Evolutionary conservation across 768 basidiomycete species (phyloP).

Genomic region (Amanita phalloides): DNA sequence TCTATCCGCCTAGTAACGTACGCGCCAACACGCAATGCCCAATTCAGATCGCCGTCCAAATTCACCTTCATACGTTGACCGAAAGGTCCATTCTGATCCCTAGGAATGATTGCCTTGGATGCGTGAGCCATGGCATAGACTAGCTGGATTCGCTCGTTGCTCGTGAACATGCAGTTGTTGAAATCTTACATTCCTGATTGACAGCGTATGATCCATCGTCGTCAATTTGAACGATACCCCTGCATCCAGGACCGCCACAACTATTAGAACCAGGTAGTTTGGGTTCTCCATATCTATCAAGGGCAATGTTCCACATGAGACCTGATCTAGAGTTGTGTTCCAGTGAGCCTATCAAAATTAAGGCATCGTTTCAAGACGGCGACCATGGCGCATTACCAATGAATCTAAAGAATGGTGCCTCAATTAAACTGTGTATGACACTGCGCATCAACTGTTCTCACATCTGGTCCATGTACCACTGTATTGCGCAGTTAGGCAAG

Average conservation of each 20-base stretch:
- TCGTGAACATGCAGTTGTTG: not conserved
- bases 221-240: conserved; percentile 57
- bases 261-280: conserved; percentile 53
- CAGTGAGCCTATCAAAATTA: conserved; percentile 18
- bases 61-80: conserved; percentile 57
- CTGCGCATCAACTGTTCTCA: conserved; percentile 15
- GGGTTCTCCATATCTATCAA: conserved; percentile 50
- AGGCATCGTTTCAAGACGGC: conserved; percentile 8
- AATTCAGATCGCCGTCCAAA: conserved; percentile 42
- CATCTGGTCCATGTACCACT: conserved; percentile 69
- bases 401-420: conserved; percentile 8
- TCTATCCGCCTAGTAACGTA: conserved; percentile 49
- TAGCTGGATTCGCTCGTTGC: conserved; percentile 11
- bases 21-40: conserved; percentile 53
- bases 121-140: conserved; percentile 69
- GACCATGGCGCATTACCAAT: conserved; percentile 9
- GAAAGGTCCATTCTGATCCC: conserved; percentile 55
- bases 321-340: conserved; percentile 32
- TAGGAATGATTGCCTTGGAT: conserved; percentile 61
- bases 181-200: conserved; percentile 60
- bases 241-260: conserved; percentile 55
- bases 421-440: not conserved
- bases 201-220: conserved; percentile 48
- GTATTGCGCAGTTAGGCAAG: not conserved
- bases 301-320: conserved; percentile 70